These are phyloP conservation scores for Hypoxylon fuscum DNA, from an alignment of 495 filamentous ascomycete species.

Conservation along the genomic window DNA sequence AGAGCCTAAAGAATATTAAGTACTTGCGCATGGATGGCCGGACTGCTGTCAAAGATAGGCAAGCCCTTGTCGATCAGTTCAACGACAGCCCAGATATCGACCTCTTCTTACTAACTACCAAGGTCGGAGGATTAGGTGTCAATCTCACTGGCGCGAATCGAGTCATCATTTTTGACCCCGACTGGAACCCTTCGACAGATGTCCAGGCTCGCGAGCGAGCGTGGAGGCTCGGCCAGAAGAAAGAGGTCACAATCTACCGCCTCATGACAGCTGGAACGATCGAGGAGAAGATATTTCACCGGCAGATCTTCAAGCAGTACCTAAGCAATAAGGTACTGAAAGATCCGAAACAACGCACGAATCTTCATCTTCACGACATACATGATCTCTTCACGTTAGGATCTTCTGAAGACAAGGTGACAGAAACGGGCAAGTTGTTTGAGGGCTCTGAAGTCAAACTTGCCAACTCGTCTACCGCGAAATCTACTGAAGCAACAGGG, in stretches of 20 bases:
- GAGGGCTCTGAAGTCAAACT: slow-evolving; percentile 80
- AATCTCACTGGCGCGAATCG: slow-evolving; percentile 95
- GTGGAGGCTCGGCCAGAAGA: slow-evolving; percentile 94
- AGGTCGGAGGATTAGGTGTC: slow-evolving; percentile 91
- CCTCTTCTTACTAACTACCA: slow-evolving; percentile 92
- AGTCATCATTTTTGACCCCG: slow-evolving; percentile 96
- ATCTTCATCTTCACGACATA: slow-evolving; percentile 84
- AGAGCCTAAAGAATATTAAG: slow-evolving; percentile 70
- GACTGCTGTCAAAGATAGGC: slow-evolving; percentile 83
- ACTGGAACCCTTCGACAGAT: slow-evolving; percentile 97
- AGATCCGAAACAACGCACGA: slow-evolving; percentile 88
- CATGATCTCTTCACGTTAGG: slow-evolving; percentile 91
- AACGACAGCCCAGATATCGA: slow-evolving; percentile 81
- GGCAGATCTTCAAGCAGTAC: slow-evolving; percentile 97
- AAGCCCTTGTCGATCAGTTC: slow-evolving; percentile 88
- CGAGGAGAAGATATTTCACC: slow-evolving; percentile 98
- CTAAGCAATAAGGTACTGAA: slow-evolving; percentile 92
- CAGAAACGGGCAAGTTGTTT: slow-evolving; percentile 87
- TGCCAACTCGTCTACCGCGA: slow-evolving; percentile 48
- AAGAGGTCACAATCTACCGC: slow-evolving; percentile 91
- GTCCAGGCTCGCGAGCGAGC: slow-evolving; percentile 94
- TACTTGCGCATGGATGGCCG: slow-evolving; percentile 93
- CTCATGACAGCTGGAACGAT: slow-evolving; percentile 98
- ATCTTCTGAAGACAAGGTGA: slow-evolving; percentile 69
- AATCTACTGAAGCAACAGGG: slow-evolving; percentile 5